Base-by-base conservation (phyloP, 192 early-diverging fungal genomes). In the Podila epicladia region DNA sequence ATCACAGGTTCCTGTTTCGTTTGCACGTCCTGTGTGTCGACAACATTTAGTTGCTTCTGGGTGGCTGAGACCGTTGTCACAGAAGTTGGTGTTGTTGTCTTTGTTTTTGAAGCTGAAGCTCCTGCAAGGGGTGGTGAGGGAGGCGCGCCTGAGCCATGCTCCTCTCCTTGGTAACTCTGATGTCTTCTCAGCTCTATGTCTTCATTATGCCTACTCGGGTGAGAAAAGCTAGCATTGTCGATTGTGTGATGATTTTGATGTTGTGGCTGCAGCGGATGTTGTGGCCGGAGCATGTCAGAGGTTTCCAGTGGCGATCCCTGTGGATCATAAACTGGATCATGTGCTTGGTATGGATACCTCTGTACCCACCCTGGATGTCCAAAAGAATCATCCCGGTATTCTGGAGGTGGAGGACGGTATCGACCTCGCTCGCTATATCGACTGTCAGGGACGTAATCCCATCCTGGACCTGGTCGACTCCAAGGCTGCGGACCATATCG, bases 151-250 rank as follows among this genome's bases (percentile, higher is more conserved):
- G 15, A 45, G 4, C 41, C 41, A 45, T 41, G 8, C 3, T 29
- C 62, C 35, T 48, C 22, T 62, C 20, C 26, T 60, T 37, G 11
- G 17, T 26, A 24, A 41, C 26, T 28, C 57, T 67, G 65, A 20
- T 68, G 66, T 66, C 65, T 64, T 68, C 61, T 60, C 60, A 68
- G 51, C 31, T 68, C 73, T 60, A 64, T n/a, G 24, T 57, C 51
- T 57, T 74, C 59, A 24, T 55, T 24, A 7, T 17, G 20, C 0
- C 24, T 26, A n/a, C 24, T 26, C 53, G 20, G 22, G 9, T 20
- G 20, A 24, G n/a, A 9, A 55, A 24, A 24, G 53, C 9, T 12
- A 55, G 41, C 9, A 57, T 63, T 49, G 5, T 11, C 22, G 9
- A 62, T 13, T 64, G 24, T 26, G 22, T 63, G 20, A 17, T n/a